These are phyloP conservation scores for Didymella glomerata DNA, from an alignment of 2,329 filamentous ascomycete genomes.

Conservation along the genomic window DNA sequence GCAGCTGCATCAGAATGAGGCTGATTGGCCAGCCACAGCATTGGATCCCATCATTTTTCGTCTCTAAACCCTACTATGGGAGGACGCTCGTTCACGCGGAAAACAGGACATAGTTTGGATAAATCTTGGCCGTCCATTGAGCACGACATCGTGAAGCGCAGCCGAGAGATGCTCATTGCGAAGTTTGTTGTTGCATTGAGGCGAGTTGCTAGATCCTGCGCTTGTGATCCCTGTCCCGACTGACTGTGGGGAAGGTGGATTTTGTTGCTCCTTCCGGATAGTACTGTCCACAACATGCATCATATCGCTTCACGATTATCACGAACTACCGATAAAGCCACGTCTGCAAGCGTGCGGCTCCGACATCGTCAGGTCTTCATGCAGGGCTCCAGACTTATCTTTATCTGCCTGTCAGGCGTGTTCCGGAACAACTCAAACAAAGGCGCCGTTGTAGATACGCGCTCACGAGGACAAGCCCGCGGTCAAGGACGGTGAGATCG, in stretches of 20 bases:
- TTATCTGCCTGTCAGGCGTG: background rate
- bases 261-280: conserved; percentile 24
- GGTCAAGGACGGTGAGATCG: conserved; percentile 1
- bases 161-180: conserved; percentile 15
- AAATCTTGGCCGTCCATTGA: conserved; percentile 19
- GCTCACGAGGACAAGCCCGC: conserved; percentile 15
- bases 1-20: conserved; percentile 28
- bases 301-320: conserved; percentile 33
- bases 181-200: conserved; percentile 16
- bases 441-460: conserved; percentile 17
- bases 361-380: conserved; percentile 17
- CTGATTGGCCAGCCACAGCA: conserved; percentile 32
- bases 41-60: conserved; percentile 7
- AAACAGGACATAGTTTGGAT: conserved; percentile 35
- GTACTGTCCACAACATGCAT: conserved; percentile 28
- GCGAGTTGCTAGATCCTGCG: conserved; percentile 22
- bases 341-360: conserved; percentile 27
- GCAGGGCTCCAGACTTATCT: conserved; percentile 18
- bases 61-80: conserved; percentile 33
- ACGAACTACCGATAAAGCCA: conserved; percentile 34
- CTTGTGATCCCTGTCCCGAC: conserved; percentile 17
- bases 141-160: conserved; percentile 13
- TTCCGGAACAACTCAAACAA: background rate
- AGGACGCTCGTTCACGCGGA: conserved; percentile 37
- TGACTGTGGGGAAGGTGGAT: conserved; percentile 25